Evolutionary conservation across 2,329 filamentous ascomycete genomes (phyloP), one percentile per base, ranked within the genome.

Genomic region (Pseudomassariella vexata): DNA sequence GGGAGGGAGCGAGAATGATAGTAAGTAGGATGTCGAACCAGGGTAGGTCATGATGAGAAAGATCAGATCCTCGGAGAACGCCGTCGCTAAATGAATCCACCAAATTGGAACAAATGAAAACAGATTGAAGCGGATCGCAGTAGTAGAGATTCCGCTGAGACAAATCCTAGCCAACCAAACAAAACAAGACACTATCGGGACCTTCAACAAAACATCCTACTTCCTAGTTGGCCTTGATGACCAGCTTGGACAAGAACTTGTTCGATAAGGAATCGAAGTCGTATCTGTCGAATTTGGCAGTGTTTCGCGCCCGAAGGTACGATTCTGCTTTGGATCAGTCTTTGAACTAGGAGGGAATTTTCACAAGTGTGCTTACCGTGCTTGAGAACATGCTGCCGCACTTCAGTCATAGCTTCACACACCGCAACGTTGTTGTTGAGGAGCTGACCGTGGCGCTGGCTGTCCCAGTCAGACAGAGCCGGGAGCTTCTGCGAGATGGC

Each of bases 401-500:
- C 89, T 72, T 96, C 89, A 16, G 87, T 95, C 86, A 96, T 85
- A 34, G 89, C 88, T 55, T 94, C 87, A 63, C 90, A 95, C 30
- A 95, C 88, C 44, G 89, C 87, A 16, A 75, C 70, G 62, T 96
- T 95, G 59, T 90, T 94, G 65, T 88, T 85, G 39, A 95, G 77
- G 31, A 95, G 67, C 48, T 94, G 84, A 46, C 92, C 86, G 56
- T 96, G 90, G 62, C 92, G 87, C 53, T 76, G 70, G 9, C 86
- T 92, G 54, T 95, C 88, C 90, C 90, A 96, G 56, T 96, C 90
- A 45, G 82, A 82, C 55, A 96, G 88, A 14, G 86, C 75, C 5
- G 90, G 90, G 25, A 95, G 75, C 66, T 96, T 95, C 64, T 95
- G 90, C 2, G 89, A 95, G 56, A 96, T 96, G 60, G 90, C 90